Evolutionary conservation across 2,329 filamentous ascomycete genomes (phyloP), one percentile per base, ranked within the genome.

Genomic region (Aspergillus sp.): DNA sequence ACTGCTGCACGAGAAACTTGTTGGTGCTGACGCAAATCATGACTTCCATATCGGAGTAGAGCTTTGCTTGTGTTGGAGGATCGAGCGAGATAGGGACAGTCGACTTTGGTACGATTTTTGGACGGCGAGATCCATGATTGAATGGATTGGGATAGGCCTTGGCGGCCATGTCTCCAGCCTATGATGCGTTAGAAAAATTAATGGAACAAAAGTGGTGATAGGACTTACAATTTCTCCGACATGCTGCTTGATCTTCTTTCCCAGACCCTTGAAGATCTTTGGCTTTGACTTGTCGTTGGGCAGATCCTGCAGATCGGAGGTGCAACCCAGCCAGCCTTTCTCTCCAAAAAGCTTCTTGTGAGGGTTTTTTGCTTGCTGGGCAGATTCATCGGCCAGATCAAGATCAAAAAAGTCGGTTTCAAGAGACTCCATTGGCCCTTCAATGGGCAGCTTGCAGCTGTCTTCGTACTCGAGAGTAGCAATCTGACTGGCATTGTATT

Each of bases 21-120:
- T 74, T 75, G 36, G 70, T 70, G 2, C 59, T 67, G 27, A 64
- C 59, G 39, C 67, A 69, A 40, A 74, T 62, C 67, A 72, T 71
- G 30, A 70, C 59, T 45, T 74, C 71, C 34, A 74, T 53, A 40
- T 73, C 68, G 2, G 66, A 66, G 46, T 72, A 72, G 11, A 75
- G 54, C 40, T 66, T 69, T 5, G 68, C 66, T 47, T 75, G 72
- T 6, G 57, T 54, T 2, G 58, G 53, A 28, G 66, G 64, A 43
- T 65, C 60, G 26, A 74, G 48, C 4, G 70, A 72, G 42, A 73
- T 64, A 2, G 61, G 56, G 11, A 66, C 53, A 9, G 50, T 60
- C 5, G 59, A 54, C 35, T 54, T 52, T 42, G 52, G 44, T 26
- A 52, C 41, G 27, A 53, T 49, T 37, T 52, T 49, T 6, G 50